These are phyloP conservation scores for Lojkania enalia DNA, from an alignment of 2,329 filamentous ascomycete species.

Conservation along the genomic window DNA sequence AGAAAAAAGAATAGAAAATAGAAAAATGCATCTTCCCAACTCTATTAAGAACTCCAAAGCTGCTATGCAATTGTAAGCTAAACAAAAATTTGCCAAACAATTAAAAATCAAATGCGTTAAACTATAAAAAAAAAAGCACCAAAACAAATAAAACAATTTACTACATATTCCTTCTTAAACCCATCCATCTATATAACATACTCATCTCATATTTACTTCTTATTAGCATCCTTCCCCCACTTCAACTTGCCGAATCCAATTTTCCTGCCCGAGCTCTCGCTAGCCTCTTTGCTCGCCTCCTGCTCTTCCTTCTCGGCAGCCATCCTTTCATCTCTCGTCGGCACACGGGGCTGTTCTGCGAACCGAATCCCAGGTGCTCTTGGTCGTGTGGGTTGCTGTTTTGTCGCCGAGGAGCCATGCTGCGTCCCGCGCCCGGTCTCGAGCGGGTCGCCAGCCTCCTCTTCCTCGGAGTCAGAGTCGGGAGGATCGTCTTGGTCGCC, in stretches of 20 bases:
- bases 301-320: constrained; percentile 28
- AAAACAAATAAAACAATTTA: too few relatives aligned
- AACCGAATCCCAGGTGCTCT: constrained; percentile 63
- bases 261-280: constrained; percentile 14
- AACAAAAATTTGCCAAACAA: too few relatives aligned
- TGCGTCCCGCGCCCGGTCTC: constrained; percentile 41
- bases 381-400: constrained; percentile 6
- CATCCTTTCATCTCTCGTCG: constrained; percentile 39
- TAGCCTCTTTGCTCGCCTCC: constrained; percentile 15
- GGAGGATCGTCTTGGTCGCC: constrained; percentile 27
- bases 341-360: constrained; percentile 53
- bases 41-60: too few relatives aligned
- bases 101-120: too few relatives aligned
- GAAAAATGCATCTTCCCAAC: too few relatives aligned
- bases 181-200: too few relatives aligned
- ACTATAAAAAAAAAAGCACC: too few relatives aligned
- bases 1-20: too few relatives aligned
- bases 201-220: too few relatives aligned
- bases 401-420: not conserved
- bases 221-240: constrained; percentile 16
- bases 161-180: too few relatives aligned
- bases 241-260: constrained; percentile 19
- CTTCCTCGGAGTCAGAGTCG: constrained; percentile 37
- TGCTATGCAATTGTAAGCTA: too few relatives aligned
- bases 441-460: constrained; percentile 40